Evolutionary conservation across 352 stramenopile genomes (phyloP).

Genomic region (Phytophthora quininea): DNA sequence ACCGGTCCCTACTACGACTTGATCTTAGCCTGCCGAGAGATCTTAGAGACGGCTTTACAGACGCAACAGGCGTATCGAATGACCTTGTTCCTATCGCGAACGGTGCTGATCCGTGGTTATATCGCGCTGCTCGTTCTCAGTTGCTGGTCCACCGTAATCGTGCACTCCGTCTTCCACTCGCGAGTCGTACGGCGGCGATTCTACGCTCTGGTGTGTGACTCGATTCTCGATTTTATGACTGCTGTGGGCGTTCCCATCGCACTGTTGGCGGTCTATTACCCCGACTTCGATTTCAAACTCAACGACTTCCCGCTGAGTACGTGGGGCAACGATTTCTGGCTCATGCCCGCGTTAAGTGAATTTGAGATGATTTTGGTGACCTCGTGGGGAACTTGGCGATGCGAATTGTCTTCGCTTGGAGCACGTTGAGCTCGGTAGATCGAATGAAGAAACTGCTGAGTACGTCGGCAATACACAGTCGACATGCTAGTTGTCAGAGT

Average conservation of each 20-base stretch:
- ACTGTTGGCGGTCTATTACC: neutral
- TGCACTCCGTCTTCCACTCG: neutral
- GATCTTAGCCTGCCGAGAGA: neutral
- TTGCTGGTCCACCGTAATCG: neutral
- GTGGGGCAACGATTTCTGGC: neutral
- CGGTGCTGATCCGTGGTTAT: neutral
- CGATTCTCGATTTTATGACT: neutral
- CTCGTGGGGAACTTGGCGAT: slow-evolving; percentile 13
- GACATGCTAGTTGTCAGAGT: too few relatives aligned
- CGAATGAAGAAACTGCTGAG: too few relatives aligned
- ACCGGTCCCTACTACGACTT: neutral
- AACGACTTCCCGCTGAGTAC: neutral
- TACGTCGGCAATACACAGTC: too few relatives aligned
- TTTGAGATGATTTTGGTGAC: neutral
- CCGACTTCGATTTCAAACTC: neutral
- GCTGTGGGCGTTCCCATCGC: neutral
- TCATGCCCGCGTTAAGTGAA: neutral
- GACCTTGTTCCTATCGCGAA: neutral
- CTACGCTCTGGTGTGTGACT: neutral
- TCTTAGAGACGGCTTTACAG: neutral
- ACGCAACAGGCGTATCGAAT: neutral
- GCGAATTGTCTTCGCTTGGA: slow-evolving; percentile 26
- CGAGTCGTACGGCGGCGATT: neutral
- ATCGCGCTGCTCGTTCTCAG: neutral
- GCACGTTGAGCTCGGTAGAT: slow-evolving; percentile 15